phyloP scores from a whole-genome alignment of 768 basidiomycete genomes.

The Suillus ampliporus region DNA sequence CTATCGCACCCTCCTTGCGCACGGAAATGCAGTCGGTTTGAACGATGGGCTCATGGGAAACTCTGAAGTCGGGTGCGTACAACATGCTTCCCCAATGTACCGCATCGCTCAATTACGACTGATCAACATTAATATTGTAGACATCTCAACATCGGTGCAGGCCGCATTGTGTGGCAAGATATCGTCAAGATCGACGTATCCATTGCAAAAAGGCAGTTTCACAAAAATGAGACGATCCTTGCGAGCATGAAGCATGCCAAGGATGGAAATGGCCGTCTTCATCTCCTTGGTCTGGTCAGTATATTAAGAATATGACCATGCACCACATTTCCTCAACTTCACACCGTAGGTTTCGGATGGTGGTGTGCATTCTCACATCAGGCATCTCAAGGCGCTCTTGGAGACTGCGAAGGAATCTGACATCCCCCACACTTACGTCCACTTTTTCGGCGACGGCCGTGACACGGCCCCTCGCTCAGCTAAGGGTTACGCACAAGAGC shows the following conservation, averaged over 20 bases:
- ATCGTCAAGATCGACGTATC: conserved; percentile 94
- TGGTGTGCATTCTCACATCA: conserved; percentile 96
- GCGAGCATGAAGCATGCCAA: conserved; percentile 80
- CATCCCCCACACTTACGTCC: conserved; percentile 86
- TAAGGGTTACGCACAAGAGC: conserved; percentile 74
- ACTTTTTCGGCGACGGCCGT: conserved; percentile 95
- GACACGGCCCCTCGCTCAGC: conserved; percentile 92
- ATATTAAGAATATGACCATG: neutral
- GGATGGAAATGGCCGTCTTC: conserved; percentile 80
- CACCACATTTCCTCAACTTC: neutral
- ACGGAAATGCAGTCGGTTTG: conserved; percentile 91
- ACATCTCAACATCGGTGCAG: conserved; percentile 94
- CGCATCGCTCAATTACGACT: neutral
- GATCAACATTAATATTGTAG: conserved; percentile 44
- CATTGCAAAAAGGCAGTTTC: conserved; percentile 88
- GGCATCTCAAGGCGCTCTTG: conserved; percentile 87
- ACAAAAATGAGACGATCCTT: conserved; percentile 76
- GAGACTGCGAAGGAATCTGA: conserved; percentile 87
- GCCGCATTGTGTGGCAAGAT: conserved; percentile 96
- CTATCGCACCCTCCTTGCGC: conserved; percentile 76
- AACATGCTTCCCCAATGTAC: neutral
- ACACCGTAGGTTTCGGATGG: conserved; percentile 81
- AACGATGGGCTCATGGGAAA: conserved; percentile 97
- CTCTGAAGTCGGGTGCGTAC: conserved; percentile 90
- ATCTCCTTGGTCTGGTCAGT: conserved; percentile 85